Evolutionary conservation across 768 basidiomycete species (phyloP).

Genomic region (Mycena metata): DNA sequence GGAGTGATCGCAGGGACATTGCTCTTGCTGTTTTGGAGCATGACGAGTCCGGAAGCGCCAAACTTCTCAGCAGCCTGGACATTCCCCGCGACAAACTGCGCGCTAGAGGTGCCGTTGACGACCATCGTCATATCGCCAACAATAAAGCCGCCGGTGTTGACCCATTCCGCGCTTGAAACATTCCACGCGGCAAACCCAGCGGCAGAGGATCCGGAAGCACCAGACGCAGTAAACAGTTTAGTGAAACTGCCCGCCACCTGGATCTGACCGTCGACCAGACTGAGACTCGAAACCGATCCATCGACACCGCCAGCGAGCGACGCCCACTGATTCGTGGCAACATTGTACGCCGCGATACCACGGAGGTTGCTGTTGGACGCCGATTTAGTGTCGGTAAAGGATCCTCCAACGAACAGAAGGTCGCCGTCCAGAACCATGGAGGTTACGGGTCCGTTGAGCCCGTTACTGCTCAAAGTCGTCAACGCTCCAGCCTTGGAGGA

Average conservation of each 20-base stretch:
- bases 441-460: constrained; percentile 85
- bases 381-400: constrained; percentile 79
- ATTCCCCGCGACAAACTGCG: constrained; percentile 80
- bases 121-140: constrained; percentile 79
- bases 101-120: constrained; percentile 69
- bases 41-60: constrained; percentile 85
- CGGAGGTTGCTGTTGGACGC: constrained; percentile 66
- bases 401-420: constrained; percentile 87
- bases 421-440: constrained; percentile 75
- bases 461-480: constrained; percentile 67
- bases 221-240: constrained; percentile 50
- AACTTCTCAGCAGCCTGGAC: constrained; percentile 68
- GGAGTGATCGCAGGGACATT: constrained; percentile 73
- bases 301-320: constrained; percentile 81
- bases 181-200: constrained; percentile 87
- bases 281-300: constrained; percentile 77
- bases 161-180: constrained; percentile 71
- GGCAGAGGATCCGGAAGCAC: constrained; percentile 51
- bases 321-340: constrained; percentile 74
- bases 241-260: constrained; percentile 86
- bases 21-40: constrained; percentile 74
- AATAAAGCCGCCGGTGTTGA: constrained; percentile 80
- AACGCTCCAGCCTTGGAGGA: constrained; percentile 74
- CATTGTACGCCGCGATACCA: constrained; percentile 80
- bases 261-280: constrained; percentile 62